A percentile compares a stretch with the other conserved stretches of the same genome.
Conservation (phyloP, 2,329 filamentous ascomycete species). For the Verticillium nubilum region DNA sequence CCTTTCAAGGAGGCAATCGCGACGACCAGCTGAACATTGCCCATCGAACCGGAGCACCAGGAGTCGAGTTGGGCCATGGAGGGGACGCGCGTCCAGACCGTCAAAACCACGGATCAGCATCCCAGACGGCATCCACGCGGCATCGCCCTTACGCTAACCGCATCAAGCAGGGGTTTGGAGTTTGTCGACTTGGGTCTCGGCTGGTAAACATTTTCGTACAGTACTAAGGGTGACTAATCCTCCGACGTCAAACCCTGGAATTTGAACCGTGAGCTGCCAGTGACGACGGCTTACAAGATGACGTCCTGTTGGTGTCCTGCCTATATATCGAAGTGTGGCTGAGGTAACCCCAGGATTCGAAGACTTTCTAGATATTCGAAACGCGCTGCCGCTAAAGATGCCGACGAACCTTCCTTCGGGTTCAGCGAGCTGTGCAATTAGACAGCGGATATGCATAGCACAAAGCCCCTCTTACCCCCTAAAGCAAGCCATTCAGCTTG, state of each 20-base stretch:
- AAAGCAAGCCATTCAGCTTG: neutral
- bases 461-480: no score
- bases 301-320: no score
- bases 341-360: no score
- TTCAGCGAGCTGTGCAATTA: no score
- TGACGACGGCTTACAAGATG: no score
- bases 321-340: no score
- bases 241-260: no score
- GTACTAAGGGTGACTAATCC: neutral
- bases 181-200: neutral
- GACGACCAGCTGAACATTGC: neutral
- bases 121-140: neutral
- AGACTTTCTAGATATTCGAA: no score
- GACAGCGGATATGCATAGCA: no score
- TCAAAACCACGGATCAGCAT: neutral
- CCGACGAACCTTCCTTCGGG: no score
- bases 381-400: no score
- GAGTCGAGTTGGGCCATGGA: neutral
- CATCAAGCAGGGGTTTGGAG: neutral
- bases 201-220: neutral
- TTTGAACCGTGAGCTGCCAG: no score
- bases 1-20: neutral
- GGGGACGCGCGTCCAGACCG: neutral
- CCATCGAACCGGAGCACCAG: neutral
- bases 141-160: neutral